Conservation (phyloP, 2,329 filamentous ascomycete species). For the Coniochaeta sp. region DNA sequence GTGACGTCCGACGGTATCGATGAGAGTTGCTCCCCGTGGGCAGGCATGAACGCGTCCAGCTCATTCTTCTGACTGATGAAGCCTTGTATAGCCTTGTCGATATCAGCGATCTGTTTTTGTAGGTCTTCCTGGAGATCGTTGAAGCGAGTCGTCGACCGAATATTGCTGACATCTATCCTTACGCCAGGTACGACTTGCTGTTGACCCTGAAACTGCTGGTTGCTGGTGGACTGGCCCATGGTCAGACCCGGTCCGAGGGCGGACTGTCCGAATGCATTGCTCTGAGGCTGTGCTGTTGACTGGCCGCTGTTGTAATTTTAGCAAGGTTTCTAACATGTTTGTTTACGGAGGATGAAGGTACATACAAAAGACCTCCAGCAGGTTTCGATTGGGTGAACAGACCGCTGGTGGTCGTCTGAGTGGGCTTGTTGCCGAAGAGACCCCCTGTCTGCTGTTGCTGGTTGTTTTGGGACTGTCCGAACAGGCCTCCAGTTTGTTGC, state of each 20-base stretch:
- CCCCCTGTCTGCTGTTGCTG: constrained; percentile 9
- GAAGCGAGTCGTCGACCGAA: constrained; percentile 84
- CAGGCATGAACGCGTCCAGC: constrained; percentile 59
- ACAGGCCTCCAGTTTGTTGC: constrained; percentile 17
- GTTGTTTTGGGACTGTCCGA: constrained; percentile 17
- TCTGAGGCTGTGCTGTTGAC: constrained; percentile 10
- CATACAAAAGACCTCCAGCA: constrained; percentile 18
- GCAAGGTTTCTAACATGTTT: not conserved
- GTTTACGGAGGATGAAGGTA: not conserved
- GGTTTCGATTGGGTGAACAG: constrained; percentile 21
- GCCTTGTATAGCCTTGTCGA: constrained; percentile 73
- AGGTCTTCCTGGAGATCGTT: constrained; percentile 80
- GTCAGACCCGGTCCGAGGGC: constrained; percentile 23
- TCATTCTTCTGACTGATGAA: constrained; percentile 75
- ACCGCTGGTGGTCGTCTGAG: constrained; percentile 18
- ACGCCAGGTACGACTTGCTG: constrained; percentile 60
- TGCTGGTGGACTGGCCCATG: constrained; percentile 39
- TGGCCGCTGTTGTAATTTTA: constrained; percentile 6
- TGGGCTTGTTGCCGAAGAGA: constrained; percentile 14
- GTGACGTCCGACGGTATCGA: constrained; percentile 34
- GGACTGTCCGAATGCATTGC: constrained; percentile 9
- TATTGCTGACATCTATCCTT: constrained; percentile 68
- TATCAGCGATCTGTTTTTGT: constrained; percentile 66
- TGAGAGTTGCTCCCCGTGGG: constrained; percentile 34
- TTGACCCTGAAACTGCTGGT: constrained; percentile 16